phyloP scores from a whole-genome alignment of 192 early-diverging fungal genomes.

The Coemansia umbellata region DNA sequence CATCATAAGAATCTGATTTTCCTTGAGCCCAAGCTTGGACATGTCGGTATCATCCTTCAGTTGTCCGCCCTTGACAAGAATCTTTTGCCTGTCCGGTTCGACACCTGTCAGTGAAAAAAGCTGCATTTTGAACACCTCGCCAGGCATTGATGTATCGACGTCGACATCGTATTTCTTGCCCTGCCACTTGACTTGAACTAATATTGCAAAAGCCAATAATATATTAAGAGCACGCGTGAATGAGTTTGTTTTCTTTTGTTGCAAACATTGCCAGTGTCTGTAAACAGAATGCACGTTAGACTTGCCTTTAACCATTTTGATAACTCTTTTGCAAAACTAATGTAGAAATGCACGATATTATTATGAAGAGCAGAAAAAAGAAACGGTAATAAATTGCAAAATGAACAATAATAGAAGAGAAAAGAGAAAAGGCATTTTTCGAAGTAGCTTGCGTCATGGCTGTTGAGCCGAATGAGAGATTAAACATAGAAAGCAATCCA shows the following conservation, averaged over 20 bases:
- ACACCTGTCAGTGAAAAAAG: slow-evolving; percentile 90
- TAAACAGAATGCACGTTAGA: neutral
- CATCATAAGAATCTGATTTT: slow-evolving; percentile 72
- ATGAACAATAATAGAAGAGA: no score
- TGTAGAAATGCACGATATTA: no score
- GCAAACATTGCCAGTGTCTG: neutral
- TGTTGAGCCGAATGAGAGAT: no score
- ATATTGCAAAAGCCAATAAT: neutral
- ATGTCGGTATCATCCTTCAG: slow-evolving; percentile 88
- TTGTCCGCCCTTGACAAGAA: slow-evolving; percentile 88
- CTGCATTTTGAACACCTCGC: slow-evolving; percentile 81
- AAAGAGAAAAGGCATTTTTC: no score
- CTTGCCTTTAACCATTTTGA: slow-evolving; percentile 34
- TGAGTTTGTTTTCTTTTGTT: neutral
- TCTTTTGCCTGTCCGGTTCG: slow-evolving; percentile 87
- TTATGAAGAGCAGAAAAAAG: no score
- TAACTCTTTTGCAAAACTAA: no score
- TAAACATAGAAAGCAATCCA: no score
- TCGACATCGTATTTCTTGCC: slow-evolving; percentile 82
- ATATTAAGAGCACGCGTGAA: neutral
- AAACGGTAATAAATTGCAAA: no score
- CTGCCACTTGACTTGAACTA: slow-evolving; percentile 88
- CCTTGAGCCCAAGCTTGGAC: slow-evolving; percentile 68
- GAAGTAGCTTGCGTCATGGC: no score
- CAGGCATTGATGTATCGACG: slow-evolving; percentile 68